Evolutionary conservation across 345 rosid species (phyloP).

Genomic region (Camelina laxa): DNA sequence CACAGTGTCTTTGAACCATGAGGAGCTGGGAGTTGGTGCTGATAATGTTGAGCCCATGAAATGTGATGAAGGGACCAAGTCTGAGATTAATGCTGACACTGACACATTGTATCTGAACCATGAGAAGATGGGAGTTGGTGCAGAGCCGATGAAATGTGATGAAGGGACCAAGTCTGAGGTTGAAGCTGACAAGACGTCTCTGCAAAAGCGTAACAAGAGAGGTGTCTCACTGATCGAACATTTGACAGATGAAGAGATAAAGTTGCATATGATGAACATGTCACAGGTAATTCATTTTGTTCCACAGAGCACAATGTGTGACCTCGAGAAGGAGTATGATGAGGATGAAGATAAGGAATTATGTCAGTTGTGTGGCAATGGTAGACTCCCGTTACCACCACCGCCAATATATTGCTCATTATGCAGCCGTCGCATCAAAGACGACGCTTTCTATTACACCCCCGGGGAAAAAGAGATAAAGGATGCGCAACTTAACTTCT

Average conservation of each 20-base stretch:
- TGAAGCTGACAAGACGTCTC: conserved; percentile 1
- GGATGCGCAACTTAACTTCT: conserved; percentile 47
- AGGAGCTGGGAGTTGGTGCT: too few relatives aligned
- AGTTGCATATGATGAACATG: too few relatives aligned
- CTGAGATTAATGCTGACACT: conserved; percentile 2
- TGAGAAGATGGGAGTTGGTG: background rate
- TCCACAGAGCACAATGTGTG: conserved; percentile 29
- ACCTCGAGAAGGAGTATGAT: conserved; percentile 13
- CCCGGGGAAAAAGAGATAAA: conserved; percentile 44
- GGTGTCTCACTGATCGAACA: conserved; percentile 53
- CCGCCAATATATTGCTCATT: conserved; percentile 53
- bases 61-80: conserved; percentile 21
- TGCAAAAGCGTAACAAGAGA: conserved; percentile 29
- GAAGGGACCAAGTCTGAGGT: conserved; percentile 19
- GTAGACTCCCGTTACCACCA: conserved; percentile 47
- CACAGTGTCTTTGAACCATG: too few relatives aligned
- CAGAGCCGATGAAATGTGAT: conserved; percentile 23
- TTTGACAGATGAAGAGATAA: conserved; percentile 54
- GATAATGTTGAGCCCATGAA: background rate
- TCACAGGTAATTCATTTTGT: conserved; percentile 20
- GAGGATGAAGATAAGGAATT: conserved; percentile 5
- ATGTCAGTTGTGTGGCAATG: conserved; percentile 58
- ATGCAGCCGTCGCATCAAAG: conserved; percentile 49
- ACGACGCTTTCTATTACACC: conserved; percentile 45
- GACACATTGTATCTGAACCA: background rate